A percentile compares a stretch with the other conserved stretches of the same genome.
These are phyloP conservation scores for Rhizodiscina lignyota DNA, from an alignment of 495 filamentous ascomycete genomes.

Conservation along the genomic window DNA sequence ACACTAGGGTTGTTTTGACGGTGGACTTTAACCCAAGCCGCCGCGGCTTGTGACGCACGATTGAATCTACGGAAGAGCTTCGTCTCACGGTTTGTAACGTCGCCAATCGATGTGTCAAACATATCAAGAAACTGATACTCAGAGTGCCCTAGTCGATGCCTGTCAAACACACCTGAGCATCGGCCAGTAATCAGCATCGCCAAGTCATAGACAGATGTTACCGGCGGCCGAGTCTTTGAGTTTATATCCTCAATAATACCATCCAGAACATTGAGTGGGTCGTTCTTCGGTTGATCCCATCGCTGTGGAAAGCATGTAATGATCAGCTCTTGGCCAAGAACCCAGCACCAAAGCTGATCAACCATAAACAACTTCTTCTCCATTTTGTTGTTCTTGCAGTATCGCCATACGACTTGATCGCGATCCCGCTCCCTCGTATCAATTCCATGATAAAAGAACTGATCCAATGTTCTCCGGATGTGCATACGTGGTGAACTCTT, in stretches of 20 bases:
- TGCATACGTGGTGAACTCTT: constrained; percentile 38
- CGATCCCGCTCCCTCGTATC: constrained; percentile 47
- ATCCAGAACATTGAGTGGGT: constrained; percentile 45
- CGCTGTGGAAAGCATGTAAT: constrained; percentile 52
- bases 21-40: constrained; percentile 43
- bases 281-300: constrained; percentile 55
- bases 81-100: constrained; percentile 40
- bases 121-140: constrained; percentile 56
- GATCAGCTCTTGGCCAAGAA: constrained; percentile 46
- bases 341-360: constrained; percentile 59
- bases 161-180: constrained; percentile 49
- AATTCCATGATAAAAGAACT: constrained; percentile 57
- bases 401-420: constrained; percentile 57
- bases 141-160: constrained; percentile 43
- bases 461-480: constrained; percentile 51
- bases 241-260: constrained; percentile 54
- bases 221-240: constrained; percentile 46
- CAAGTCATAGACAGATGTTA: constrained; percentile 46
- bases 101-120: constrained; percentile 52
- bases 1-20: no score
- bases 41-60: constrained; percentile 39
- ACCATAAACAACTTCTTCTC: constrained; percentile 52
- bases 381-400: constrained; percentile 27
- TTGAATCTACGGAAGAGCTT: constrained; percentile 49
- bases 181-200: constrained; percentile 47